Evolutionary conservation across 2,329 filamentous ascomycete genomes (phyloP), one percentile per base, ranked within the genome.

Genomic region (Colletotrichum tanaceti): DNA sequence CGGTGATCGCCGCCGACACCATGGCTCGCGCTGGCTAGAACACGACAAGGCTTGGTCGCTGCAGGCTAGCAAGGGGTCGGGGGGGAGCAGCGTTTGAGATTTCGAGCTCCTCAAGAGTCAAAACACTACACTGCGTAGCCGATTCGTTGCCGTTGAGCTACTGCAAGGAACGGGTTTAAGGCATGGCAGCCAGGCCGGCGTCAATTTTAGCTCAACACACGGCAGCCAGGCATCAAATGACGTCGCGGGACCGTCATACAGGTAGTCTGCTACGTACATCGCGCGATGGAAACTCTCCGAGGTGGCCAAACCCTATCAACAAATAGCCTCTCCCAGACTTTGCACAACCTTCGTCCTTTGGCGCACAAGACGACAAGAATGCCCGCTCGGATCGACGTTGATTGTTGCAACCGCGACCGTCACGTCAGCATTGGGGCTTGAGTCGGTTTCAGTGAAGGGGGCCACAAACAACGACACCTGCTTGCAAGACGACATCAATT

Each of bases 21-120:
- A 35, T 41, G 44, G 20, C 20, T 13, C 32, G 39, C 54, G 41
- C 32, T 43, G 54, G 46, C 54, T 57, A 59, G 52, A 64, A 65
- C 61, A 59, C 47, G 38, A 39, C 49, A 44, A 47, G 57, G 43
- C 43, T 39, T 20, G 50, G 18, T 49, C 44, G 39, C n/a, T 24
- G 43, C 39, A 54, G 44, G 43, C 39, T 22, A 38, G 22, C 54
- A 59, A 49, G 54, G 53, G 41, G n/a, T n/a, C n/a, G n/a, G 32
- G 14, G 14, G 16, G 14, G 28, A n/a, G n/a, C n/a, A n/a, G 16
- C n/a, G 32, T 49, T 43, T 22, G n/a, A 20, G 28, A 32, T 7
- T 32, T 32, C 28, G 28, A 7, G 28, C 28, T 32, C 28, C 28
- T 32, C 28, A 32, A 32, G 28, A 32, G 41, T n/a, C 24, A 52